A percentile compares a stretch with the other conserved stretches of the same genome.
These are phyloP conservation scores for Bothriochloa decipiens DNA, from an alignment of 176 grass and related monocot genomes.

Conservation along the genomic window DNA sequence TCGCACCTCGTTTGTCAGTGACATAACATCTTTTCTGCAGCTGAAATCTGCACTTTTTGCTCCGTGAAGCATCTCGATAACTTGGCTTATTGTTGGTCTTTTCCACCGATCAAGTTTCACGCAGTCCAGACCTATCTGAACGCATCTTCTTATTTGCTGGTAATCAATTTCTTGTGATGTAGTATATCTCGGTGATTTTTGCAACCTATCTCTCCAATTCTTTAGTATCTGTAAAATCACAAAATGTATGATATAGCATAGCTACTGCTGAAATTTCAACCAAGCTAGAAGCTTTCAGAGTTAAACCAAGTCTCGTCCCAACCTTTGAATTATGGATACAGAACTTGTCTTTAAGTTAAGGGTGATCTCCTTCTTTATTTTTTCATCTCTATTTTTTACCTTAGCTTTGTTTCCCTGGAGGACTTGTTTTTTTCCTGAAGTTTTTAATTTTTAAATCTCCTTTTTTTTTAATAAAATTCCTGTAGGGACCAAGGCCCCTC, in stretches of 20 bases:
- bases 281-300: too few species aligned
- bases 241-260: not conserved
- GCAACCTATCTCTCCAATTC: not conserved
- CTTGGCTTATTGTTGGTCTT: not conserved
- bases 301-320: too few species aligned
- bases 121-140: not conserved
- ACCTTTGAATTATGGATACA: too few species aligned
- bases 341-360: too few species aligned
- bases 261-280: too few species aligned
- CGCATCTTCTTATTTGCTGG: conserved; percentile 6
- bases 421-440: too few species aligned
- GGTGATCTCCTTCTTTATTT: too few species aligned
- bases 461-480: too few species aligned
- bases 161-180: not conserved
- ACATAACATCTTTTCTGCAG: not conserved
- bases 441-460: too few species aligned
- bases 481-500: too few species aligned
- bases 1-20: not conserved
- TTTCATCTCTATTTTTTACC: too few species aligned
- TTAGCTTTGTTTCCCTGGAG: too few species aligned
- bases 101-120: not conserved
- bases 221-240: not conserved
- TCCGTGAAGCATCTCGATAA: not conserved
- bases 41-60: not conserved
- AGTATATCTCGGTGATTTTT: not conserved